phyloP scores from a whole-genome alignment of 208 protist species.

The Leishmania aethiopica region DNA sequence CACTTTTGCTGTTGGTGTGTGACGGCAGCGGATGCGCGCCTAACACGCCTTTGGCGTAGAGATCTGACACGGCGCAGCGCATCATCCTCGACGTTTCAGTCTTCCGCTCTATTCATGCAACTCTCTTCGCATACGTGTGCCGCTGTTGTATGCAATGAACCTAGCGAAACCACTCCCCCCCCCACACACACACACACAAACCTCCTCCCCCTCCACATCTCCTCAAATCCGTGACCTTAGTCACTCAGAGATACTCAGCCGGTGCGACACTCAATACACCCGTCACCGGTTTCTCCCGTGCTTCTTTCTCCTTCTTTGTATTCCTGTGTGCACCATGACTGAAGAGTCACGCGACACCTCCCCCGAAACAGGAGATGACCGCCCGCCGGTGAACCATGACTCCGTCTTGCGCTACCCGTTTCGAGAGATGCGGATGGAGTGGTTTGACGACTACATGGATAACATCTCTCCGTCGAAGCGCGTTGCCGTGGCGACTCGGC shows the following conservation, averaged over 20 bases:
- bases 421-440: conserved; percentile 59
- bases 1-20: neutral
- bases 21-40: neutral
- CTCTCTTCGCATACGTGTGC: neutral
- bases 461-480: conserved; percentile 44
- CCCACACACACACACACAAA: neutral
- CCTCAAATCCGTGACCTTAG: neutral
- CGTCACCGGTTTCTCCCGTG: neutral
- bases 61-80: neutral
- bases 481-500: conserved; percentile 40
- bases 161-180: neutral
- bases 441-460: conserved; percentile 69
- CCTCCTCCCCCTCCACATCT: neutral
- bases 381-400: conserved; percentile 42
- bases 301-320: neutral
- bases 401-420: conserved; percentile 75
- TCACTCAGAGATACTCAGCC: neutral
- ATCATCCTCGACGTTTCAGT: neutral
- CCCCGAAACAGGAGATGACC: conserved; percentile 27
- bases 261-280: neutral
- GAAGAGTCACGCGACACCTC: conserved; percentile 27
- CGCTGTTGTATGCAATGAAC: neutral
- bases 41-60: neutral
- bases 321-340: conserved; percentile 10
- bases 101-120: neutral